Evolutionary conservation across 345 rosid genomes (phyloP), one percentile per base, ranked within the genome.

Genomic region (Dovyalis caffra): DNA sequence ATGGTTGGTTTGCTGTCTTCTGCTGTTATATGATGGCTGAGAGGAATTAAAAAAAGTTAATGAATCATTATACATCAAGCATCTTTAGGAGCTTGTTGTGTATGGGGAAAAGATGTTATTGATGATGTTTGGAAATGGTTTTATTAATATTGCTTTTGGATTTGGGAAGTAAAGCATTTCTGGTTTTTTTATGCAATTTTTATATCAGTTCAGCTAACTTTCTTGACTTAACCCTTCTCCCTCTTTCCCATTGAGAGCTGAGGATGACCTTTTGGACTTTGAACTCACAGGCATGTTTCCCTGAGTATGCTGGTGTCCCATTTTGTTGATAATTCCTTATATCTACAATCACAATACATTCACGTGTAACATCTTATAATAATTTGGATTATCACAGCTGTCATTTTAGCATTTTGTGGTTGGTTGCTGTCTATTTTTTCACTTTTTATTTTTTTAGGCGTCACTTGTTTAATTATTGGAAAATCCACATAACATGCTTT

Each of bases 321-420:
- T 23, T 32, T 45, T 72, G 3, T 28, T 62, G 8, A 5, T 33
- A 33, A 28, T 16, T 45, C 32, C 49, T 47, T 45, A 5, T 60
- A 45, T 43, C 9, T 20, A 33, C 23, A 53, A 38, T 62, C 12
- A 21, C 43, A 69, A 58, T 43, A 32, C n/a, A 25, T 64, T 69
- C 60, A 35, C 9, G 15, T 10, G 25, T 58, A 40, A n/a, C 8
- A 29, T 21, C 47, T 68, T 21, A 1, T 64, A 72, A 34, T 16
- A 40, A 56, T 64, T 63, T 23, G 15, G 21, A 40, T 37, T 15
- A 66, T 53, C 70, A 40, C 25, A 10, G 11, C 28, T 68, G 71
- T 32, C 21, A 18, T 6, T 29, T 64, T 32, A 45, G 68, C 49
- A 31, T 43, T 76, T 71, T 77, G 60, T 70, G 58, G 14, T 29